A percentile compares a stretch with the other conserved stretches of the same genome.
Conservation (phyloP, 2,329 filamentous ascomycete species). For the Sporothrix variecibatus region DNA sequence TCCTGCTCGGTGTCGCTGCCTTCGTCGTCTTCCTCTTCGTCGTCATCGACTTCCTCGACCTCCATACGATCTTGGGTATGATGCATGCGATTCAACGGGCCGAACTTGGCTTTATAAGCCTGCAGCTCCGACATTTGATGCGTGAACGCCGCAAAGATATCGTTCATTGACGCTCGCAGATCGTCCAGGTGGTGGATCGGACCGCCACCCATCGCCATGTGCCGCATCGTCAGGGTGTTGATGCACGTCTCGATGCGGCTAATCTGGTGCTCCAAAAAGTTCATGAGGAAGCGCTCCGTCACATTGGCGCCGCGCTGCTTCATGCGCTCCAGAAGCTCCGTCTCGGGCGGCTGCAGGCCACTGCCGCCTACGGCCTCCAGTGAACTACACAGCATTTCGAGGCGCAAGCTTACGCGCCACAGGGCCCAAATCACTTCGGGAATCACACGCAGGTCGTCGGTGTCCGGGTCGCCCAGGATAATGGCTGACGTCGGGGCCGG, state of each 20-base stretch:
- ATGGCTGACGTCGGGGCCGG: conserved; percentile 16
- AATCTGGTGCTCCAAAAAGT: conserved; percentile 92
- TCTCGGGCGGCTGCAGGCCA: conserved; percentile 76
- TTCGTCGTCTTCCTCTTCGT: conserved; percentile 27
- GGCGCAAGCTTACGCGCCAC: conserved; percentile 82
- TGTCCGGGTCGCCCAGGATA: conserved; percentile 17
- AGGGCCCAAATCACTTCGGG: conserved; percentile 82
- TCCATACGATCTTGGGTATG: neutral
- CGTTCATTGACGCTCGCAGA: conserved; percentile 75
- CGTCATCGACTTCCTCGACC: conserved; percentile 20
- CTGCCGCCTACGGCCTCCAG: conserved; percentile 70
- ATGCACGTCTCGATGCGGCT: conserved; percentile 92
- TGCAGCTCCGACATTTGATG: conserved; percentile 65
- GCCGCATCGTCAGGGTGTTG: conserved; percentile 74
- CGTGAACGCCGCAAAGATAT: conserved; percentile 65
- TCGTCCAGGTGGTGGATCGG: conserved; percentile 65
- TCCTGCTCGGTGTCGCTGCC: conserved; percentile 44
- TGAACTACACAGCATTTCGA: conserved; percentile 90
- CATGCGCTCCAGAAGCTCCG: conserved; percentile 73
- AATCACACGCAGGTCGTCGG: conserved; percentile 24
- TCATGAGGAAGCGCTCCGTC: conserved; percentile 82
- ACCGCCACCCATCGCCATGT: conserved; percentile 72
- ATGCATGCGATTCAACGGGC: conserved; percentile 40
- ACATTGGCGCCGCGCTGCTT: conserved; percentile 74
- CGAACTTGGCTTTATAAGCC: conserved; percentile 58